Conservation (phyloP, 805 yeast genomes). For the Metschnikowia peoriensis region DNA sequence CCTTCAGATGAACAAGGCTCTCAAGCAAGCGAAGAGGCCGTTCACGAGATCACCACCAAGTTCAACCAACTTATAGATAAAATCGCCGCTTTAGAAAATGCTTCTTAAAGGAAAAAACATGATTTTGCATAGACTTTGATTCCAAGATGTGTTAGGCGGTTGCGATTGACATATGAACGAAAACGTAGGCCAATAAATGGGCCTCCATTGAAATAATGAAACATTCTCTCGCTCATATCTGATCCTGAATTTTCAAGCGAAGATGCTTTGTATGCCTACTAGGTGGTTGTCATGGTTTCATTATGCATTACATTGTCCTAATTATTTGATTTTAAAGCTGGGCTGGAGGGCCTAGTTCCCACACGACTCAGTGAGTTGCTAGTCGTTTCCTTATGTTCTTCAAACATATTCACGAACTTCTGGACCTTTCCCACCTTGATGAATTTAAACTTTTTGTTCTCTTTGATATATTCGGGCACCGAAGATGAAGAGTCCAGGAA, state of each 20-base stretch:
- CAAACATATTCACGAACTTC: constrained; percentile 43
- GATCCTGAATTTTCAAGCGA: no score
- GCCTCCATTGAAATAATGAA: no score
- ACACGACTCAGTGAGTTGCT: constrained; percentile 15
- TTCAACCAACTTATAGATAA: constrained; percentile 22
- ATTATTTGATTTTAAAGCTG: constrained; percentile 1
- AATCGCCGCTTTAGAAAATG: constrained; percentile 14
- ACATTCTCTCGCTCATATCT: no score
- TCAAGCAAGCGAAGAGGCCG: constrained; percentile 20
- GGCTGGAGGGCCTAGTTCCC: constrained; percentile 18
- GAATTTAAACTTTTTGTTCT: constrained; percentile 42
- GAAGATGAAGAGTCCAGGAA: constrained; percentile 25
- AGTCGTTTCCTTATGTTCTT: constrained; percentile 26
- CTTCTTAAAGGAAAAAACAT: not conserved
- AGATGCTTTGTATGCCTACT: no score
- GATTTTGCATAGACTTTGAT: no score
- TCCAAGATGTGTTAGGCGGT: no score
- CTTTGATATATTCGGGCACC: constrained; percentile 36
- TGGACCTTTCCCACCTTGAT: constrained; percentile 48
- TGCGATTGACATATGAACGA: no score
- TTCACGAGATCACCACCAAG: constrained; percentile 27
- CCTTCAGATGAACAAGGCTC: constrained; percentile 13
- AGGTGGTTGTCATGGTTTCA: not conserved
- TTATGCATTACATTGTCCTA: constrained; percentile 3
- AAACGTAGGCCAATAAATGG: no score